Evolutionary conservation across 768 basidiomycete species (phyloP).

Genomic region (Psilocybe tampanensis): DNA sequence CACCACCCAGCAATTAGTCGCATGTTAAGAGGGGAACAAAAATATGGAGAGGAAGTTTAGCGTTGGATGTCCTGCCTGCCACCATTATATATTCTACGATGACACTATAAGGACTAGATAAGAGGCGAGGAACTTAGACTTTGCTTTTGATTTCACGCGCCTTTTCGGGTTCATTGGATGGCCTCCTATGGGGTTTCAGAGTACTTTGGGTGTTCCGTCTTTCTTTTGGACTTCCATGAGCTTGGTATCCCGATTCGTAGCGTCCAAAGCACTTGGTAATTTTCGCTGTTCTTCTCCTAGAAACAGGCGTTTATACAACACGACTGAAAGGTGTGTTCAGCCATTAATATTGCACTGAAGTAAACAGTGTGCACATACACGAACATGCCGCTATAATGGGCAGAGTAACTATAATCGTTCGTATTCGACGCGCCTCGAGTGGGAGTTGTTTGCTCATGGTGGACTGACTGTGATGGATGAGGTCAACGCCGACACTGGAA

Average conservation of each 20-base stretch:
- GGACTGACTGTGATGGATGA: neutral
- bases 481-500: neutral
- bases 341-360: neutral
- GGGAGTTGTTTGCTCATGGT: constrained; percentile 33
- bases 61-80: neutral
- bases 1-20: constrained; percentile 25
- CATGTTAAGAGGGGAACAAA: neutral
- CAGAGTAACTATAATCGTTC: constrained; percentile 60
- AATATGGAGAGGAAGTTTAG: neutral
- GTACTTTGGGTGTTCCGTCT: constrained; percentile 7
- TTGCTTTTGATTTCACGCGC: constrained; percentile 3
- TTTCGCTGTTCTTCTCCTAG: constrained; percentile 41
- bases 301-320: constrained; percentile 67
- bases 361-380: constrained; percentile 41
- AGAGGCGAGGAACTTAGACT: constrained; percentile 7
- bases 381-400: constrained; percentile 69
- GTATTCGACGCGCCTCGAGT: constrained; percentile 40
- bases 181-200: neutral
- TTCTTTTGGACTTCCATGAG: constrained; percentile 21
- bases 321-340: constrained; percentile 40
- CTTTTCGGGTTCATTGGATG: neutral
- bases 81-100: neutral
- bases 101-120: neutral
- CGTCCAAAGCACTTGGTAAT: constrained; percentile 22
- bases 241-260: constrained; percentile 14